These are phyloP conservation scores for Arctium lappa DNA, from an alignment of 129 eudicot species.

Conservation along the genomic window DNA sequence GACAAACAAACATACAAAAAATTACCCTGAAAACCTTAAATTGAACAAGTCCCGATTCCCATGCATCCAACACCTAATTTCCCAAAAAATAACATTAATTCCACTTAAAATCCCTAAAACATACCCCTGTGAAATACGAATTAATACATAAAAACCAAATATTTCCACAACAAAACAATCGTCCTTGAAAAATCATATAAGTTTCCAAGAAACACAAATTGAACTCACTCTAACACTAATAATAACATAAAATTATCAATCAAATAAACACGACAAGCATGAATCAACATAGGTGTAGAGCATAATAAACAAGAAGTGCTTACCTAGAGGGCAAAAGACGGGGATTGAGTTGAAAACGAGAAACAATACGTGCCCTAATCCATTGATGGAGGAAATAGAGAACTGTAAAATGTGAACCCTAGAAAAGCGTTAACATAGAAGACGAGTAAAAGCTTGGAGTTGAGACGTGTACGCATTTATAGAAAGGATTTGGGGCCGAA, in stretches of 20 bases:
- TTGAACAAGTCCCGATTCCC: neutral
- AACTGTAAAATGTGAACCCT: constrained; percentile 8
- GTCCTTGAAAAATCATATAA: neutral
- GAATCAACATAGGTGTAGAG: neutral
- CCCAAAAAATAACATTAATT: neutral
- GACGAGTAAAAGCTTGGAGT: neutral
- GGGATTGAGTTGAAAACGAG: constrained; percentile 6
- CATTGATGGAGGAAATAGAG: neutral
- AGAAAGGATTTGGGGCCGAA: constrained; percentile 7
- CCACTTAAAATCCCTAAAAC: constrained; percentile 6
- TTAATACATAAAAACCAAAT: neutral
- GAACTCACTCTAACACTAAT: neutral
- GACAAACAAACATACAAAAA: neutral
- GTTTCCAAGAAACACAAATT: neutral
- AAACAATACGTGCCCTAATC: constrained; percentile 8
- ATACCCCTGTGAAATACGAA: neutral
- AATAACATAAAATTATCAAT: neutral
- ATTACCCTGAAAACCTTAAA: neutral
- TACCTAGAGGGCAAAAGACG: neutral
- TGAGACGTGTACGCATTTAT: constrained; percentile 7
- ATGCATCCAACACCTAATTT: neutral
- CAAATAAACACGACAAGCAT: neutral
- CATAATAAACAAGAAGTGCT: constrained; percentile 3
- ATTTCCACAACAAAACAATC: neutral
- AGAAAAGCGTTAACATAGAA: constrained; percentile 1